Evolutionary conservation across 2,329 filamentous ascomycete genomes (phyloP).

Genomic region (Ceratocystiopsis sp.): DNA sequence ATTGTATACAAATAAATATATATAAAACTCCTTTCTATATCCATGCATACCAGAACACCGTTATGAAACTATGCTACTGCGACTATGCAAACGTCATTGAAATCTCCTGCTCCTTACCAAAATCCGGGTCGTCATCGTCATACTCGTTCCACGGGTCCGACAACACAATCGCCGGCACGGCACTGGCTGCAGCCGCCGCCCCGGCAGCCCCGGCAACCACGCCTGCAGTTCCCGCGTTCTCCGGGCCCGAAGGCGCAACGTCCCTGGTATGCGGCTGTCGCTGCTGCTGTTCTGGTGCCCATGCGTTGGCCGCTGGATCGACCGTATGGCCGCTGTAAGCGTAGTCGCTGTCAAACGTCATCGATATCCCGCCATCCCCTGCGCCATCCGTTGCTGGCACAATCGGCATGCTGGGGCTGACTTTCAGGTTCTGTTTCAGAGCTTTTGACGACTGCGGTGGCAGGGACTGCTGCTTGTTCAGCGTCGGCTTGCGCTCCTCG

Average conservation of each 20-base stretch:
- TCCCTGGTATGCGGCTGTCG: background rate
- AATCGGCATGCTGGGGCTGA: too few relatives aligned
- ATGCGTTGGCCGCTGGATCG: background rate
- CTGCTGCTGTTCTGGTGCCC: background rate
- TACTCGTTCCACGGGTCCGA: constrained; percentile 54
- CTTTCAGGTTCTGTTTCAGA: too few relatives aligned
- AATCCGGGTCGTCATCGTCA: constrained; percentile 45
- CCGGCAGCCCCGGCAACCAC: too few relatives aligned
- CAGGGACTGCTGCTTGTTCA: constrained; percentile 1
- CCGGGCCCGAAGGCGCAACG: too few relatives aligned
- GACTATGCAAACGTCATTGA: constrained; percentile 61
- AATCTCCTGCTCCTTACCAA: constrained; percentile 58
- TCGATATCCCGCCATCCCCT: constrained; percentile 32
- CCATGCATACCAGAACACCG: too few relatives aligned
- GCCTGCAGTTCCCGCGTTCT: too few relatives aligned
- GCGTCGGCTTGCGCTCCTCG: constrained; percentile 14
- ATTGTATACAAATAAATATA: too few relatives aligned
- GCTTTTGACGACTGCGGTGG: background rate
- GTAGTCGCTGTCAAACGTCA: constrained; percentile 56
- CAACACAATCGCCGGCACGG: constrained; percentile 31
- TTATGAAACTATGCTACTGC: background rate
- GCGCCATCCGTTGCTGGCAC: too few relatives aligned
- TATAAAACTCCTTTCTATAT: too few relatives aligned
- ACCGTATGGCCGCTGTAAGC: constrained; percentile 10
- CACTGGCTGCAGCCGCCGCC: constrained; percentile 14